Evolutionary conservation across 2,329 filamentous ascomycete genomes (phyloP).

Genomic region (Trichoderma sp.): DNA sequence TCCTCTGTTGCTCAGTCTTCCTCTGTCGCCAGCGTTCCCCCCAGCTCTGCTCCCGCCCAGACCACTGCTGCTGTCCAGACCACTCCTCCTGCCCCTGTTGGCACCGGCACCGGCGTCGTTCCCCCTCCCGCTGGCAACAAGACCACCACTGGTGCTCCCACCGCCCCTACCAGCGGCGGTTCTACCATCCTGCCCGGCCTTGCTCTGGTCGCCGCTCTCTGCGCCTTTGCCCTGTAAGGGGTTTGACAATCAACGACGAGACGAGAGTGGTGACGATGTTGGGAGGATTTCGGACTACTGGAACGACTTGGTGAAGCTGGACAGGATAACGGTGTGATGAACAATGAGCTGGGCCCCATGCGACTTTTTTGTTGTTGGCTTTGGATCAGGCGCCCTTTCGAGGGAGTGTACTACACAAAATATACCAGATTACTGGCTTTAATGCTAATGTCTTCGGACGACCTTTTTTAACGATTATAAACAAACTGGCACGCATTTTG

Average conservation of each 20-base stretch:
- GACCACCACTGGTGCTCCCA: constrained; percentile 13
- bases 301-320: not conserved
- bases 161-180: constrained; percentile 29
- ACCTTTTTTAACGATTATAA: not conserved
- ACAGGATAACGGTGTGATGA: constrained; percentile 9
- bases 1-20: not conserved
- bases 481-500: not conserved
- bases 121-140: constrained; percentile 12
- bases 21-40: not conserved
- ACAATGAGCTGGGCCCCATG: constrained; percentile 11
- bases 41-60: not conserved
- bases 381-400: constrained; percentile 11
- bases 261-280: not conserved
- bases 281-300: not conserved
- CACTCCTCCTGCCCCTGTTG: not conserved
- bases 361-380: constrained; percentile 18
- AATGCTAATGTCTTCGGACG: constrained; percentile 24
- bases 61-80: constrained; percentile 10
- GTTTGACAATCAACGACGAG: not conserved
- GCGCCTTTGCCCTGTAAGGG: constrained; percentile 38
- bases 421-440: constrained; percentile 25
- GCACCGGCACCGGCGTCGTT: constrained; percentile 5
- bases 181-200: constrained; percentile 32
- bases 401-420: constrained; percentile 22
- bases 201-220: constrained; percentile 33